Base-by-base conservation (phyloP, 768 basidiomycete genomes). In the Tricholoma bakamatsutake region DNA sequence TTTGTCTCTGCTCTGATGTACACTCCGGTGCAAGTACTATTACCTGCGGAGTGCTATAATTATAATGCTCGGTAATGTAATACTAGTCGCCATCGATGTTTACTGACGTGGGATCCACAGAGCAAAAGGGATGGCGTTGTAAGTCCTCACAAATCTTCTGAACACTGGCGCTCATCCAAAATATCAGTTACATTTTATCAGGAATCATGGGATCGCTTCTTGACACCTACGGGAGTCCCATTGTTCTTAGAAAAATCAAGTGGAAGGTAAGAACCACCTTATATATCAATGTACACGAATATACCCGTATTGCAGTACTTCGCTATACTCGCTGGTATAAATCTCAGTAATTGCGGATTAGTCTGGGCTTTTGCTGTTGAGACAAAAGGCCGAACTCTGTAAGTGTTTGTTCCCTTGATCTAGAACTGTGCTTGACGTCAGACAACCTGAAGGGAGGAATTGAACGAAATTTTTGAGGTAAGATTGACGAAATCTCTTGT, bases 101-200 rank as follows among this genome's bases (percentile, higher is more conserved):
- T 30, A 5, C 13, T 34, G 17, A 27, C 43, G 18, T 56, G 21
- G 42, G 18, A 9, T 6, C 42, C 5, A 27, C 33, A 73, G 82
- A 43, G 82, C 82, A 5, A 84, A 84, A 64, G 83, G 83, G 55
- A 81, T 85, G 74, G 81, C 81, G 4, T 63, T 80, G 69, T 82
- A 70, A 56, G 62, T 54, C 57, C 57, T 46, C 56, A 68, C 56
- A 40, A 13, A 13, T 11, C 9, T 17, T 11, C 15, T 15, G 24
- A 30, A 39, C 50, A 24, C 3, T 24, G 12, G 21, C 31, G 52
- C 50, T 18, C 43, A 39, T 52, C 4, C 12, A 8, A 27, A 12
- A 27, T 27, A 10, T 57, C 52, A 76, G 74, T 30, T 75, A 77
- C 56, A 73, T 72, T 1, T 68, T 79, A 21, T 71, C 72, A 4